Base-by-base conservation (phyloP, 257 asterid species). In the Sherardia arvensis region DNA sequence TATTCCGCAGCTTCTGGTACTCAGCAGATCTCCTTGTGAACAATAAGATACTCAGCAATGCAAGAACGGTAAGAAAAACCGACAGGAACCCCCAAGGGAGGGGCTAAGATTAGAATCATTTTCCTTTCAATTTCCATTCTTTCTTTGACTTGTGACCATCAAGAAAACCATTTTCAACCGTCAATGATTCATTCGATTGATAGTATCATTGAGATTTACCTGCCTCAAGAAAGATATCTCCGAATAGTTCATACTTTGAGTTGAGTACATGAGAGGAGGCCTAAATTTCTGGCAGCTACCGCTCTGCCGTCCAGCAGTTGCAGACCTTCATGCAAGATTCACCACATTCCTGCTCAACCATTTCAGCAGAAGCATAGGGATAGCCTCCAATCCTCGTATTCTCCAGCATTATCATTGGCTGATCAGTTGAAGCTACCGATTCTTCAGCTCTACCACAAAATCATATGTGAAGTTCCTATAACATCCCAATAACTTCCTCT, bases 281-380 rank as follows among this genome's bases (percentile, higher is more conserved):
- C 59, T 69, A 59, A 59, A 62, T 26, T 64, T 69, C 6, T 14
- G 32, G 32, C 75, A 74, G 51, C 3, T 38, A 5, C 69, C 69
- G 18, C 38, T 15, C 0, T 21, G 63, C 69, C 21, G 72, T 68
- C 65, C 54, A 64, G 40, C 79, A 74, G 34, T 60, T 63, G 26
- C 79, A 74, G 20, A 69, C 79, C 18, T 26, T 69, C 33, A 47
- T 28, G 57, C 75, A 74, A 21, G 72, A 65, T 4, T 65, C 29
- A 3, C 47, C 53, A 21, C 75, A 69, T 34, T 69, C 75, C 58
- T 32, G 69, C 49, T 30, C 23, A 21, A 23, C 55, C 64, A 57
- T 18, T 64, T 51, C 36, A 21, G 47, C n/a, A 23, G 9, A 55
- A 59, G 67, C 70, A 60, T 74, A 74, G 22, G 69, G 72, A 61